These are phyloP conservation scores for Quercus robur DNA, from an alignment of 306 rosid species.

Conservation along the genomic window DNA sequence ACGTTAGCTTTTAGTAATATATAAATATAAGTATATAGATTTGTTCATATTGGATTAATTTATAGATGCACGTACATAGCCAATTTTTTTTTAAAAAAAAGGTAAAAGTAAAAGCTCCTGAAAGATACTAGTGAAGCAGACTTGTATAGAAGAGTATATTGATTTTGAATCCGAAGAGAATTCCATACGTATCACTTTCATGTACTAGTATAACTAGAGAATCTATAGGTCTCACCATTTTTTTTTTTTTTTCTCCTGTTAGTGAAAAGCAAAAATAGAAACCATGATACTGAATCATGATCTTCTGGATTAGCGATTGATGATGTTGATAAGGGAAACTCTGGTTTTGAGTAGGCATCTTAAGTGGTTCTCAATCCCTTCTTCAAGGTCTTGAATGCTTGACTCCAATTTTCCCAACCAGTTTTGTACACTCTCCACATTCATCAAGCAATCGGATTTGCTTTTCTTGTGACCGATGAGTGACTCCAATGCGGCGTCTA, in stretches of 20 bases:
- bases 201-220: background rate
- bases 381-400: constrained; percentile 11
- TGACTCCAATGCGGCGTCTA: background rate
- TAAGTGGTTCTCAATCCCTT: constrained; percentile 3
- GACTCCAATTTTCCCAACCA: background rate
- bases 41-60: no score
- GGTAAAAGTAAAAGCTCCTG: no score
- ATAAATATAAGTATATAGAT: no score
- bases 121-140: no score
- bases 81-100: no score
- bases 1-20: no score
- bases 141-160: background rate
- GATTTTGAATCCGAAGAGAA: background rate
- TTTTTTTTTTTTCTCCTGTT: background rate
- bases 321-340: constrained; percentile 11
- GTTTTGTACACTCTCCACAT: background rate
- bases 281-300: background rate
- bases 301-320: background rate
- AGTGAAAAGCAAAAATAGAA: background rate
- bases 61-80: no score
- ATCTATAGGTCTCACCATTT: no score
- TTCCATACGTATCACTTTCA: background rate
- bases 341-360: background rate
- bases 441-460: background rate
- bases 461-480: background rate